Evolutionary conservation across 2,329 filamentous ascomycete genomes (phyloP), one percentile per base, ranked within the genome.

Genomic region (Aspergillus sclerotialis): DNA sequence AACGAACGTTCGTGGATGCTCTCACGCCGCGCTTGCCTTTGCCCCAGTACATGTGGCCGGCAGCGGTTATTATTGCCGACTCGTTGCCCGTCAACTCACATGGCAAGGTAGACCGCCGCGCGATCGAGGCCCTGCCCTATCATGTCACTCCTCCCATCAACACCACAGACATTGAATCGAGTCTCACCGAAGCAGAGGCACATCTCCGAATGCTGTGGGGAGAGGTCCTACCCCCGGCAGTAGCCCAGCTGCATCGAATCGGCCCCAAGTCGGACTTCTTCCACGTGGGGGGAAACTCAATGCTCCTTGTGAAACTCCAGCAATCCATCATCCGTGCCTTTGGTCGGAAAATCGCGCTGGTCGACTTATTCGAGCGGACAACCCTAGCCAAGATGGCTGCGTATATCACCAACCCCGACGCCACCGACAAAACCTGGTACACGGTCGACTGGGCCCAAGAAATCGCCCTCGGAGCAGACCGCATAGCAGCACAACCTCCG

Each of bases 21-120:
- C 30, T 65, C 6, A 27, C 36, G 5, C 44, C 60, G 4, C 53
- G 51, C 8, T 49, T 56, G 4, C 35, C 47, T 12, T 17, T 61
- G 7, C 57, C 59, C 5, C 44, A 38, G 18, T 61, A 58, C 40
- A 64, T 64, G 61, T 15, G 38, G 12, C 58, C 61, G 4, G 42
- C 45, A 12, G 28, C 40, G 10, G 37, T 51, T 2, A 33, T 56
- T 5, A 15, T 42, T 4, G 9, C 55, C 1, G 38, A 50, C 5
- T 28, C 28, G 5, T 14, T 61, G 14, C 55, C 56, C 2, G 14
- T 50, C 2, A 58, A 15, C n/a, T 32, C 35, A n/a, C 43, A 50
- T 32, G 44, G 36, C 7, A 61, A 60, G 42, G 31, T 53, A 3
- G 49, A 58, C 31, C 44, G 54, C 9, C 30, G 36, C 2, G 28